phyloP scores from a whole-genome alignment of 2,329 filamentous ascomycete species.

The Alternaria sp. region DNA sequence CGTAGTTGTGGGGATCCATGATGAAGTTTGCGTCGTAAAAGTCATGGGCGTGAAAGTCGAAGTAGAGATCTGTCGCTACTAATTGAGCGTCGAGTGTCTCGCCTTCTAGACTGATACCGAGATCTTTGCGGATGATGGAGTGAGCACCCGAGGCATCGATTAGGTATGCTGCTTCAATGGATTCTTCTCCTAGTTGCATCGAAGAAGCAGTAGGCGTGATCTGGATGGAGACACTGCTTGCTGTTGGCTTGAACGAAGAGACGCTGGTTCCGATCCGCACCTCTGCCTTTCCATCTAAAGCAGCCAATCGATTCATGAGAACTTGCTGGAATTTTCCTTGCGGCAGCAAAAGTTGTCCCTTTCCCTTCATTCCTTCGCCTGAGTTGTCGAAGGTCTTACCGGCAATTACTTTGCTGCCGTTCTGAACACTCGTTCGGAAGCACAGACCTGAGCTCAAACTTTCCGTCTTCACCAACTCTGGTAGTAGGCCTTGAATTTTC shows the following conservation, averaged over 20 bases:
- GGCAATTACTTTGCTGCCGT: conserved; percentile 41
- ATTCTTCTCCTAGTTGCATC: conserved; percentile 1
- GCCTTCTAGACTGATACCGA: conserved; percentile 39
- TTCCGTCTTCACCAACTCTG: conserved; percentile 44
- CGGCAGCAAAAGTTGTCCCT: conserved; percentile 39
- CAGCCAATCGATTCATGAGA: conserved; percentile 30
- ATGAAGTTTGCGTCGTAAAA: conserved; percentile 56
- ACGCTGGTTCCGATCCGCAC: conserved; percentile 36
- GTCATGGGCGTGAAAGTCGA: conserved; percentile 49
- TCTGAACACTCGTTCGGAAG: conserved; percentile 38
- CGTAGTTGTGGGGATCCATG: conserved; percentile 51
- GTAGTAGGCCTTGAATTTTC: conserved; percentile 47
- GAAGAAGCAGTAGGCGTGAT: conserved; percentile 17
- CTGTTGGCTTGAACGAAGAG: conserved; percentile 19
- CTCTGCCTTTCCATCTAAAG: conserved; percentile 20
- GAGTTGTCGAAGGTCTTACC: conserved; percentile 36
- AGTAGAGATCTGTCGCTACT: conserved; percentile 52
- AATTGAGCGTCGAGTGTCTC: conserved; percentile 51
- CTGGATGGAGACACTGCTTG: conserved; percentile 19
- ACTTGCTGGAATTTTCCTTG: conserved; percentile 47
- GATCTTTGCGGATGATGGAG: conserved; percentile 30
- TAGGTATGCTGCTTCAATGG: conserved; percentile 39
- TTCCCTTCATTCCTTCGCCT: conserved; percentile 35
- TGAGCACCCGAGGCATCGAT: conserved; percentile 46
- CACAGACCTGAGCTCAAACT: conserved; percentile 39